Evolutionary conservation across 116 monocot species (phyloP).

Genomic region (Trichopus zeylanicus): DNA sequence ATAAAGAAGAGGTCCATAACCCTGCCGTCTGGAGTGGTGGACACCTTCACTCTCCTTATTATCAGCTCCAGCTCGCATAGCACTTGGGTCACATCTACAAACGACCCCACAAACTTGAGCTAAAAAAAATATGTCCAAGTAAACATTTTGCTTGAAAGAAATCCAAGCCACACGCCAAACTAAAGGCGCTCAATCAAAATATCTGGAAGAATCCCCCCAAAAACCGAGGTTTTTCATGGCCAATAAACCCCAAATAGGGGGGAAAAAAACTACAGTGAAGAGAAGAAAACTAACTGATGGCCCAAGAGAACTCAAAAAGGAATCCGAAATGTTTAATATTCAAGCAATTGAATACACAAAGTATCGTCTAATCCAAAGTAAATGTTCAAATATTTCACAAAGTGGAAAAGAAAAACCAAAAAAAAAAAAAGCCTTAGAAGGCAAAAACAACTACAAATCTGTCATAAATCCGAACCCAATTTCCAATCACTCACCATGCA

Average conservation of each 20-base stretch:
- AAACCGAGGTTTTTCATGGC: too few species aligned
- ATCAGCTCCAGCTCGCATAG: constrained; percentile 89
- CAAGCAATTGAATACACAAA: background rate
- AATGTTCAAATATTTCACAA: background rate
- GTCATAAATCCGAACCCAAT: too few species aligned
- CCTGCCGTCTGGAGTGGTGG: constrained; percentile 85
- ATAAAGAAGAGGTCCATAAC: constrained; percentile 93
- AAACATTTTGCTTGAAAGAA: background rate
- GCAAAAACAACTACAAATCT: too few species aligned
- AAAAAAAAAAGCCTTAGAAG: too few species aligned
- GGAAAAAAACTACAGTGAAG: too few species aligned
- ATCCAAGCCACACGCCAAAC: too few species aligned
- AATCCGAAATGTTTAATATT: background rate
- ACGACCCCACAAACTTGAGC: background rate
- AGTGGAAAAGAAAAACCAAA: background rate
- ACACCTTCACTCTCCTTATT: constrained; percentile 85
- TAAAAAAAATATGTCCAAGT: background rate
- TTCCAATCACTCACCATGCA: constrained; percentile 54
- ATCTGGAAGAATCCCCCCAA: too few species aligned
- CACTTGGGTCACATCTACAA: constrained; percentile 72
- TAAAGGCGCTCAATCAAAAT: too few species aligned
- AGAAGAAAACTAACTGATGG: too few species aligned
- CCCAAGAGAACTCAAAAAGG: too few species aligned
- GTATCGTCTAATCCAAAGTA: background rate
- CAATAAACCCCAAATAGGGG: too few species aligned